These are phyloP conservation scores for Colletotrichum agaves DNA, from an alignment of 2,329 filamentous ascomycete genomes.

Conservation along the genomic window DNA sequence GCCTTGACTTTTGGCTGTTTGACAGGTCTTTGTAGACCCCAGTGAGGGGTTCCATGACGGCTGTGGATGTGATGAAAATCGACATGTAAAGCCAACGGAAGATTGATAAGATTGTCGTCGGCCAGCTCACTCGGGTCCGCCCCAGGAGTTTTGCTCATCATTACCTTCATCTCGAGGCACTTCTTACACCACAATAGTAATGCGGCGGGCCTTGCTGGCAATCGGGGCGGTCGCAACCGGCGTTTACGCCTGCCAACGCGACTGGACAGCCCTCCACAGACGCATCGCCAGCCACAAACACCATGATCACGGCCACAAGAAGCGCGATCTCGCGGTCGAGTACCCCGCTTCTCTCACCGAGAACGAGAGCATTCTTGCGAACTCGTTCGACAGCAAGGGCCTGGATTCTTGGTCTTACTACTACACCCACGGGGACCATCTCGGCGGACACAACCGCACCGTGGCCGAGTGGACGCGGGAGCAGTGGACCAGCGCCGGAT, in stretches of 20 bases:
- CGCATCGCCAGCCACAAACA: slow-evolving; percentile 17
- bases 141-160: no score
- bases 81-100: not conserved
- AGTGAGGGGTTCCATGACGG: slow-evolving; percentile 4
- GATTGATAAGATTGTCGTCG: not conserved
- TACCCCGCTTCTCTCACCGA: slow-evolving; percentile 18
- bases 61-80: no score
- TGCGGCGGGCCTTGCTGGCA: not conserved
- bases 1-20: not conserved
- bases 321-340: slow-evolving; percentile 15
- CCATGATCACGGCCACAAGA: slow-evolving; percentile 16
- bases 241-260: slow-evolving; percentile 18
- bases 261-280: slow-evolving; percentile 10
- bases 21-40: not conserved
- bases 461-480: slow-evolving; percentile 28
- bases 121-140: not conserved
- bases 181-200: not conserved
- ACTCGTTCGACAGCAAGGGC: slow-evolving; percentile 25
- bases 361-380: slow-evolving; percentile 17
- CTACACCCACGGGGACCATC: slow-evolving; percentile 30
- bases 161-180: not conserved
- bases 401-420: slow-evolving; percentile 30
- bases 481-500: slow-evolving; percentile 22
- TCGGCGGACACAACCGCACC: slow-evolving; percentile 25
- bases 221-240: not conserved